phyloP scores from a whole-genome alignment of 2,329 filamentous ascomycete genomes.

The Phyllosticta capitalensis region DNA sequence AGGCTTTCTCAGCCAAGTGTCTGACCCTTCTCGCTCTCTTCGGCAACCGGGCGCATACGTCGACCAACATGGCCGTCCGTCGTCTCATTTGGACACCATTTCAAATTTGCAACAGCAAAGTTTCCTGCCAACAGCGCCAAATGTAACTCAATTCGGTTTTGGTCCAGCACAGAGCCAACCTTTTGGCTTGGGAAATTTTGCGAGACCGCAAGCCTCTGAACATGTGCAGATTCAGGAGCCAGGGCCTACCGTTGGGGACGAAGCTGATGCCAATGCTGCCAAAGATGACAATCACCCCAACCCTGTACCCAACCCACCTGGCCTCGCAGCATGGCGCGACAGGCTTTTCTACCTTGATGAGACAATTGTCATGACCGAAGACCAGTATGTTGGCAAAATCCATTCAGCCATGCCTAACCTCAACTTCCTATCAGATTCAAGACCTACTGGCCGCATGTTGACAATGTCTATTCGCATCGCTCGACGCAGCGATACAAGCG shows the following conservation, averaged over 20 bases:
- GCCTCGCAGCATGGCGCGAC: constrained; percentile 60
- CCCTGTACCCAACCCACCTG: constrained; percentile 56
- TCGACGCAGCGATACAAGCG: constrained; percentile 74
- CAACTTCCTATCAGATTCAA: constrained; percentile 50
- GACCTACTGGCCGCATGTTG: constrained; percentile 73
- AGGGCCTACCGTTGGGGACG: neutral
- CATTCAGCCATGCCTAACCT: neutral
- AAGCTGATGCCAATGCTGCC: neutral
- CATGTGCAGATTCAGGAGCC: constrained; percentile 1
- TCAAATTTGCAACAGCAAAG: constrained; percentile 17
- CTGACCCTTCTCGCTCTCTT: constrained; percentile 17
- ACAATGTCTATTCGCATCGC: constrained; percentile 77
- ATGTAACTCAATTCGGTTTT: constrained; percentile 14
- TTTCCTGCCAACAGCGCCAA: constrained; percentile 14
- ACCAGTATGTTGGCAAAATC: constrained; percentile 47
- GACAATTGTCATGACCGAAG: constrained; percentile 60
- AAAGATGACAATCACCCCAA: constrained; percentile 46
- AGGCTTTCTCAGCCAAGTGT: constrained; percentile 3
- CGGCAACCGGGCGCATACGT: constrained; percentile 17
- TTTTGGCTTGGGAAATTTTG: neutral
- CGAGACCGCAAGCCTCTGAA: neutral
- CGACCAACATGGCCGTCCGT: neutral
- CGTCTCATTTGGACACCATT: constrained; percentile 27
- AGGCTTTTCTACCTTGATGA: constrained; percentile 68
- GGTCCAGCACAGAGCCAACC: constrained; percentile 12